Conservation (phyloP, 2,329 filamentous ascomycete genomes). For the Parastagonospora avenae region DNA sequence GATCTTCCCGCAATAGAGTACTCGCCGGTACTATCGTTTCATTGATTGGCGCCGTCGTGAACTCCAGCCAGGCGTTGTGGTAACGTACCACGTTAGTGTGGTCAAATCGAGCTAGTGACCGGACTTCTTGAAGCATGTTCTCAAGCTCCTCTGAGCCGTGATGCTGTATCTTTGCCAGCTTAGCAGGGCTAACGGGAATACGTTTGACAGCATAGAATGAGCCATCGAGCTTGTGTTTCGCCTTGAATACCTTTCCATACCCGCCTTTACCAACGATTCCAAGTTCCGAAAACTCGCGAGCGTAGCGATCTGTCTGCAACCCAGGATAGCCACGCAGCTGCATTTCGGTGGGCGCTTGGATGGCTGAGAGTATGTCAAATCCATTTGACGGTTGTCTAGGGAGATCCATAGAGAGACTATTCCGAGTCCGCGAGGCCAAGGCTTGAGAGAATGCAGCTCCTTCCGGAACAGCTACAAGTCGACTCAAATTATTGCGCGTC, state of each 20-base stretch:
- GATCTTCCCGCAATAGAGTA: slow-evolving; percentile 20
- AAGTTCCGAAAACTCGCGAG: slow-evolving; percentile 46
- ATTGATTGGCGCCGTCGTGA: slow-evolving; percentile 24
- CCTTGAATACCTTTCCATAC: slow-evolving; percentile 68
- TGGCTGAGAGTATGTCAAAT: slow-evolving; percentile 18
- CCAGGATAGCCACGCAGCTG: slow-evolving; percentile 36
- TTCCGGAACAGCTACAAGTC: slow-evolving; percentile 23
- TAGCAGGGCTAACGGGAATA: slow-evolving; percentile 61
- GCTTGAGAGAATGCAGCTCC: slow-evolving; percentile 25
- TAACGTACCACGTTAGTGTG: slow-evolving; percentile 72
- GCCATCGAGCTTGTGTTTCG: slow-evolving; percentile 65
- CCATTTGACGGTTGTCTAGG: slow-evolving; percentile 17
- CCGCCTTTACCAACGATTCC: slow-evolving; percentile 67
- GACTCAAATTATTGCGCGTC: slow-evolving; percentile 31
- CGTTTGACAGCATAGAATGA: slow-evolving; percentile 70
- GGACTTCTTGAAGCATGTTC: slow-evolving; percentile 63
- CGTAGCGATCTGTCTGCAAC: slow-evolving; percentile 40
- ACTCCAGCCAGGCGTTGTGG: slow-evolving; percentile 68
- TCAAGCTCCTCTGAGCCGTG: slow-evolving; percentile 61
- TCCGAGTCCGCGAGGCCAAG: slow-evolving; percentile 22
- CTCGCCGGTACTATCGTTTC: slow-evolving; percentile 3
- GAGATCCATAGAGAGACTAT: slow-evolving; percentile 4
- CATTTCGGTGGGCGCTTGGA: slow-evolving; percentile 18
- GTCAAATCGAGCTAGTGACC: slow-evolving; percentile 65
- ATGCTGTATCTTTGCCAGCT: slow-evolving; percentile 58